Evolutionary conservation across 768 basidiomycete genomes (phyloP), one percentile per base, ranked within the genome.

Genomic region (Boletus vermiculosoides): DNA sequence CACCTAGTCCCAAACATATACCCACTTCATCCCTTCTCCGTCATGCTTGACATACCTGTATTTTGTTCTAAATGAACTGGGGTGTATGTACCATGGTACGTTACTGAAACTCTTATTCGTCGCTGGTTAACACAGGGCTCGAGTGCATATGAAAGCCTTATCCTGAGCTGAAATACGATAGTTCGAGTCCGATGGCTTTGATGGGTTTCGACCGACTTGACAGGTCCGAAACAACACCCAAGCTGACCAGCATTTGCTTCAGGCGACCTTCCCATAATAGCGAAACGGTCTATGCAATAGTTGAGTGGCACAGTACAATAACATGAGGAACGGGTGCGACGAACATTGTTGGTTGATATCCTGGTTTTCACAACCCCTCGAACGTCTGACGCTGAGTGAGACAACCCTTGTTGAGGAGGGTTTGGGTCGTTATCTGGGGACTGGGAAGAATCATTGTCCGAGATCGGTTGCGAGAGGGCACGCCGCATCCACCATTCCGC

Each of bases 401-500:
- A 37, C 9, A 45, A 54, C 10, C 28, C 56, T 30, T 50, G 57
- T 50, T 61, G 55, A 50, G 53, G 42, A 49, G 58, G 54, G 39
- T 55, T 58, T 50, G 49, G 30, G 28, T 61, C 46, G 16, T 48
- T 23, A 42, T 49, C 34, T 1, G 41, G 15, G 7, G 46, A 36
- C 42, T 23, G 57, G 16, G 53, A 18, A 40, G 52, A 15, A 39
- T 64, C 59, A 4, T 39, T 44, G 15, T 69, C 63, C 15, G 57
- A 54, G 33, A 51, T 50, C 9, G 67, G 58, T 52, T 73, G 70
- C 13, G 72, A 64, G 20, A 72, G 74, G 5, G 79, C 75, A 23
- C 85, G 82, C 22, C 93, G 82, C 68, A 94, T 81, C 94, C 93
- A 97, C 92, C 93, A 97, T 71, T 98, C 95, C 1, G 90, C 88